Conservation (phyloP, 2,329 filamentous ascomycete species). For the Amylocarpus encephaloides region DNA sequence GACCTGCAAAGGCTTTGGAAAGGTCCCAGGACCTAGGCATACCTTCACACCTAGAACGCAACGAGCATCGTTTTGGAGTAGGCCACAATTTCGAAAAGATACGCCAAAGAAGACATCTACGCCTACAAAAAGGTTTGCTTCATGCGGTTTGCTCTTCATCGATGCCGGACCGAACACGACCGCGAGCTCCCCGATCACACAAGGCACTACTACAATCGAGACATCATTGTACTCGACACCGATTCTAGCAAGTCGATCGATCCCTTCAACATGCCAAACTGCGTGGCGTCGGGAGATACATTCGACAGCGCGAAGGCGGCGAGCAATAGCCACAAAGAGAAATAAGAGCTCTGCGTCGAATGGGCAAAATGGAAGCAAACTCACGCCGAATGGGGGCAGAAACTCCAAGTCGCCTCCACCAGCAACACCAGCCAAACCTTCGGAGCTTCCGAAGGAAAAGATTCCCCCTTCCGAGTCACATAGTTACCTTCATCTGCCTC, state of each 20-base stretch:
- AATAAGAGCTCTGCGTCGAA: slow-evolving; percentile 31
- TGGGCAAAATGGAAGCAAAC: slow-evolving; percentile 17
- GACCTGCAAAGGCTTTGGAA: slow-evolving; percentile 9
- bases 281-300: slow-evolving; percentile 29
- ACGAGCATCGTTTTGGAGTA: slow-evolving; percentile 18
- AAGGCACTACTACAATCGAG: slow-evolving; percentile 18
- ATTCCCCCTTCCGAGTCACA: slow-evolving; percentile 28
- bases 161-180: slow-evolving; percentile 37
- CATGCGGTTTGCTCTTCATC: slow-evolving; percentile 47
- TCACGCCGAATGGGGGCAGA: slow-evolving; percentile 18
- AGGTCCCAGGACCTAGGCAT: slow-evolving; percentile 8
- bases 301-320: slow-evolving; percentile 23
- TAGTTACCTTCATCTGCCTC: slow-evolving; percentile 52
- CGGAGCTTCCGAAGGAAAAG: slow-evolving; percentile 8
- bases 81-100: slow-evolving; percentile 27
- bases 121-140: slow-evolving; percentile 46
- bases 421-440: slow-evolving; percentile 8
- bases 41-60: slow-evolving; percentile 11
- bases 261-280: slow-evolving; percentile 14
- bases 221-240: slow-evolving; percentile 22
- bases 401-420: slow-evolving; percentile 7
- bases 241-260: slow-evolving; percentile 9
- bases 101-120: slow-evolving; percentile 30
- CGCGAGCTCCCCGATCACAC: slow-evolving; percentile 24
- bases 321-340: slow-evolving; percentile 21